Evolutionary conservation across 495 filamentous ascomycete genomes (phyloP), one percentile per base, ranked within the genome.

Genomic region (Penicillium pancosmium): DNA sequence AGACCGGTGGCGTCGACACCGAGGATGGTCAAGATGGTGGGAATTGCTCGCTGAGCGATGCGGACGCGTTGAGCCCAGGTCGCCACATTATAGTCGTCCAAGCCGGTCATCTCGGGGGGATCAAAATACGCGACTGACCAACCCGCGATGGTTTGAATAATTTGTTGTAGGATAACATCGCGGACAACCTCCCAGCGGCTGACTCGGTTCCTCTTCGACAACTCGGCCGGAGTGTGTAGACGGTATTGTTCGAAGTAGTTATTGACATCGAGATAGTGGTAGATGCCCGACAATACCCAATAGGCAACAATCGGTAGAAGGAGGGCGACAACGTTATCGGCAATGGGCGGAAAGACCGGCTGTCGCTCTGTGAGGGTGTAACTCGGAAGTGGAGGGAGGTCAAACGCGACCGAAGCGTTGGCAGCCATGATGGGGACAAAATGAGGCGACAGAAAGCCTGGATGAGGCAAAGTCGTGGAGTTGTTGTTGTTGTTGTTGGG

Each of bases 181-280:
- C 88, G 86, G 19, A 91, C 83, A 4, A 96, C 91, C 61, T 97
- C 87, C 73, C 80, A 88, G 52, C 90, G 83, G 52, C 88, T 83
- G 48, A 91, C 93, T 63, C 89, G 91, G 74, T 98, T 98, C 57
- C 93, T 82, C 72, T 91, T 89, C 16, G 87, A 69, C 54, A 97
- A 82, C 67, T 97, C 93, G 51, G 89, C 91, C 27, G 93, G 92
- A 0, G 93, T 97, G 79, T 97, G 93, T 44, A 97, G 78, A 52
- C 93, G 87, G 76, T 97, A 95, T 62, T 92, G 82, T 34, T 91
- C 84, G 68, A 94, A 93, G 41, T 91, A 81, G 69, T 94, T 88
- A 69, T 87, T 85, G 49, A 85, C 75, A 75, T 97, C 93, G 66
- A 97, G 82, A 60, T 85, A 68, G 76, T 97, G 91, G 77, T 94